Evolutionary conservation across 805 yeast genomes (phyloP).

Genomic region (Lipomyces mesembrius): DNA sequence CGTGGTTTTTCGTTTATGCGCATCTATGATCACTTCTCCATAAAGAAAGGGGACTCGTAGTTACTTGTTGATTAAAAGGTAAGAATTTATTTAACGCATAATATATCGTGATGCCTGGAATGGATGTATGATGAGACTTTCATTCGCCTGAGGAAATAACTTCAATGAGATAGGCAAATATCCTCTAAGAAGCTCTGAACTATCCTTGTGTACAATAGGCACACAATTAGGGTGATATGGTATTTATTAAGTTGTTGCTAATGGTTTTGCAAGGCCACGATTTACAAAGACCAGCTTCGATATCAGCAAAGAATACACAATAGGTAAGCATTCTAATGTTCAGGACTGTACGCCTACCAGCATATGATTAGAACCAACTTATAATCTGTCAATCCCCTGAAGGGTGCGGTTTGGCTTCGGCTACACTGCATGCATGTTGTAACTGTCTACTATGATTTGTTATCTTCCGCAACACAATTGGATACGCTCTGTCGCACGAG

Average conservation of each 20-base stretch:
- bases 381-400: constrained; percentile 44
- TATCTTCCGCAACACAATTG: neutral
- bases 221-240: neutral
- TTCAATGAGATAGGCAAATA: constrained; percentile 23
- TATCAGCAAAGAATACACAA: neutral
- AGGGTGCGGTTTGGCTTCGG: constrained; percentile 8
- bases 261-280: neutral
- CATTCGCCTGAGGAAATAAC: constrained; percentile 11
- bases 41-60: neutral
- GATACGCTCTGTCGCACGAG: neutral
- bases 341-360: neutral
- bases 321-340: neutral
- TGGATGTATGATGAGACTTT: constrained; percentile 19
- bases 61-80: neutral
- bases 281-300: neutral
- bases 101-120: neutral
- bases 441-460: constrained; percentile 23
- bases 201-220: neutral
- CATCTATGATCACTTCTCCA: neutral
- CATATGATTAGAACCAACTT: constrained; percentile 36
- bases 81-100: neutral
- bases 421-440: constrained; percentile 21
- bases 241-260: neutral
- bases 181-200: constrained; percentile 41
- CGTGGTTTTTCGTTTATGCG: no score